phyloP scores from a whole-genome alignment of 768 basidiomycete genomes.

The Hebeloma cylindrosporum region DNA sequence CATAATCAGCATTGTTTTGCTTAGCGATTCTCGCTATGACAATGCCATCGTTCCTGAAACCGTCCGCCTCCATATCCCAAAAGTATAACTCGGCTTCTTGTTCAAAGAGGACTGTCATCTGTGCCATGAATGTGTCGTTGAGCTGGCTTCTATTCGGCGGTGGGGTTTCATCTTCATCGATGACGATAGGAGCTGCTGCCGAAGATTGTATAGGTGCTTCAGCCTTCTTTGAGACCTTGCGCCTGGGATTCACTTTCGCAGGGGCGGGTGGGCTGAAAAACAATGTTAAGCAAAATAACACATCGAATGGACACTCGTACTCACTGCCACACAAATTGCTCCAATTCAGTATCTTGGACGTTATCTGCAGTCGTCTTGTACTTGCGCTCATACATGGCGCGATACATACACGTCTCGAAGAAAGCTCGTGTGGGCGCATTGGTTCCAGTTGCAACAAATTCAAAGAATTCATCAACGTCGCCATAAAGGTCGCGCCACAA shows the following conservation, averaged over 20 bases:
- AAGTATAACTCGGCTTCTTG: slow-evolving; percentile 58
- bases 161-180: slow-evolving; percentile 13
- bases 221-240: slow-evolving; percentile 29
- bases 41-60: slow-evolving; percentile 54
- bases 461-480: slow-evolving; percentile 90
- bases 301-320: slow-evolving; percentile 28
- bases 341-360: slow-evolving; percentile 64
- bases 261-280: slow-evolving; percentile 35
- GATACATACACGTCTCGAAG: slow-evolving; percentile 93
- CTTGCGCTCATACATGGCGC: slow-evolving; percentile 96
- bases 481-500: slow-evolving; percentile 91
- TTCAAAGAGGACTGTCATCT: slow-evolving; percentile 33
- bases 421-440: slow-evolving; percentile 83
- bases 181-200: slow-evolving; percentile 12
- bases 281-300: neutral
- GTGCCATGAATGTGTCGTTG: slow-evolving; percentile 20
- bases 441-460: slow-evolving; percentile 80
- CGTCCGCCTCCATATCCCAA: slow-evolving; percentile 54
- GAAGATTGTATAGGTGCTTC: slow-evolving; percentile 5
- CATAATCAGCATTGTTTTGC: slow-evolving; percentile 43
- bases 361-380: slow-evolving; percentile 71
- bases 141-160: slow-evolving; percentile 10
- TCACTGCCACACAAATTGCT: slow-evolving; percentile 81
- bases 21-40: slow-evolving; percentile 55
- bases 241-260: slow-evolving; percentile 28